Conservation (phyloP, 208 protist species). For the Crithidia fasciculata region DNA sequence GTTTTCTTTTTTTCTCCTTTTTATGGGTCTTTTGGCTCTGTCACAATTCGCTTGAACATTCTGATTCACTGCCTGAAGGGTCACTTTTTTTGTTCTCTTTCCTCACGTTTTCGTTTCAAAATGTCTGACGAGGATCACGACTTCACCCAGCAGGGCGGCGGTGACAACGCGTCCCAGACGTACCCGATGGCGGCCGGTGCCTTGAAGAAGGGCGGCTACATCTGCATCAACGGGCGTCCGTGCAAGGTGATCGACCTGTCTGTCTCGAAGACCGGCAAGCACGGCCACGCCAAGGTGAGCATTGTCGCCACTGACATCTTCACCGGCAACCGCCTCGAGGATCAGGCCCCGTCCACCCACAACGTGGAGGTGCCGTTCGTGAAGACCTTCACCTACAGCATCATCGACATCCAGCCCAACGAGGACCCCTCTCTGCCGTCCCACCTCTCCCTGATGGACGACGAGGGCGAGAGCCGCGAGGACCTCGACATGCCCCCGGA, state of each 20-base stretch:
- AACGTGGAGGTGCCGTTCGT: slow-evolving; percentile 97
- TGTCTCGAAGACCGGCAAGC: slow-evolving; percentile 99
- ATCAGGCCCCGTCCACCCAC: slow-evolving; percentile 97
- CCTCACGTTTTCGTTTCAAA: not conserved
- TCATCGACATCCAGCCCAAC: slow-evolving; percentile 94
- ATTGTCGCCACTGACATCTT: slow-evolving; percentile 98
- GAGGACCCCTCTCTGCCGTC: slow-evolving; percentile 69
- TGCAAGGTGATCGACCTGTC: slow-evolving; percentile 98
- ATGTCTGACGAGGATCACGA: slow-evolving; percentile 79
- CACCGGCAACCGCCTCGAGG: slow-evolving; percentile 98
- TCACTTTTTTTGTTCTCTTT: not conserved
- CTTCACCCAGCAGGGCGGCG: slow-evolving; percentile 67
- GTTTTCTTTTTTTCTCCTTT: not conserved
- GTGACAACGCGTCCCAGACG: slow-evolving; percentile 79
- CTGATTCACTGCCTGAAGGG: no score
- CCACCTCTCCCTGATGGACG: slow-evolving; percentile 92
- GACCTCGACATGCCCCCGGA: slow-evolving; percentile 96
- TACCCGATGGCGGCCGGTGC: slow-evolving; percentile 88
- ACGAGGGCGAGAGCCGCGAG: slow-evolving; percentile 94
- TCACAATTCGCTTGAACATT: no score
- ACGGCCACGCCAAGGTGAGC: slow-evolving; percentile 99
- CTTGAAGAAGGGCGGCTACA: slow-evolving; percentile 91
- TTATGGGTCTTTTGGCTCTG: not conserved
- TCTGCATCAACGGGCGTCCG: slow-evolving; percentile 91
- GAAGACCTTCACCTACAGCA: slow-evolving; percentile 94